Evolutionary conservation across 768 basidiomycete genomes (phyloP).

Genomic region (Rubroboletus satanas): DNA sequence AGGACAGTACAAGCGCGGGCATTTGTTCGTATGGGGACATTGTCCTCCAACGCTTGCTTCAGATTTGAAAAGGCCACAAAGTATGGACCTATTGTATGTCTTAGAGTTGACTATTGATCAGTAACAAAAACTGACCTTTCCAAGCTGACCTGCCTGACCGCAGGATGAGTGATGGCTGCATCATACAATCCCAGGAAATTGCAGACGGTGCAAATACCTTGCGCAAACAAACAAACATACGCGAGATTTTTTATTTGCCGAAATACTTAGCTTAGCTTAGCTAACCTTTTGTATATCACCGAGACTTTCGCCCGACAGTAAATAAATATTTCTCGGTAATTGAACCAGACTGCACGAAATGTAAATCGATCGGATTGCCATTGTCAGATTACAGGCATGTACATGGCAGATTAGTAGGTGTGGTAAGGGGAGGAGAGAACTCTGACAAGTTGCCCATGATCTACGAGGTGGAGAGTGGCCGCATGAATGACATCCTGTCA

Average conservation of each 20-base stretch:
- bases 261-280: not conserved
- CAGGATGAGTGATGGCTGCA: conserved; percentile 61
- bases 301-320: no score
- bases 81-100: conserved; percentile 65
- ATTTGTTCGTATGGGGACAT: conserved; percentile 83
- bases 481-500: no score
- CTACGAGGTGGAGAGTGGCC: no score
- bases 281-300: not conserved
- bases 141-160: conserved; percentile 76
- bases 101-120: not conserved
- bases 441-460: no score
- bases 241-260: not conserved
- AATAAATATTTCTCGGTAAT: no score
- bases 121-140: conserved; percentile 53
- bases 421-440: no score
- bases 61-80: conserved; percentile 92
- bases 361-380: no score
- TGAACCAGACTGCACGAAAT: no score
- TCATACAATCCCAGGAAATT: conserved; percentile 21
- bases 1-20: conserved; percentile 89
- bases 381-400: not conserved
- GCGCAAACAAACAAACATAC: conserved; percentile 4
- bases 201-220: not conserved
- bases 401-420: not conserved
- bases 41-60: conserved; percentile 72